Base-by-base conservation (phyloP, 2,329 filamentous ascomycete genomes). In the Helicocarpus griseus region DNA sequence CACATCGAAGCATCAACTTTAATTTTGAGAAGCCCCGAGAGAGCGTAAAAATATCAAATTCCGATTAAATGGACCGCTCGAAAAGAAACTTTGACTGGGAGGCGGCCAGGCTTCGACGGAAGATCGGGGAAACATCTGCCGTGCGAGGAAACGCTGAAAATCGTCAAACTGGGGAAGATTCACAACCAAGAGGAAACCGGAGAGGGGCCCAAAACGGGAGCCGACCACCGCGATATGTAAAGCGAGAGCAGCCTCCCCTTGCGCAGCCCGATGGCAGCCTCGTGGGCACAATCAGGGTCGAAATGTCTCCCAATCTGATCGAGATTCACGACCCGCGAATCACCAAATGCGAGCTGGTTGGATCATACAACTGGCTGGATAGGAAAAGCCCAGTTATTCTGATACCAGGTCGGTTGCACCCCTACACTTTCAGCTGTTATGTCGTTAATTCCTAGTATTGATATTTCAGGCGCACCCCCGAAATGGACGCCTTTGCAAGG, bases 311-410 rank as follows among this genome's bases (percentile, higher is more conserved):
- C 36, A 26, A 35, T n/a, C n/a, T n/a, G n/a, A 43, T 6, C 26
- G 14, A 19, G 14, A 13, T 11, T 36, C 4, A 22, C 44, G 19
- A 22, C 53, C 58, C 61, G 0, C 57, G 53, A 5, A 77, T 77
- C 51, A 62, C 57, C 6, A 57, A 72, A 46, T 66, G 65, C 54
- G 52, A 70, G 38, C 72, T 73, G 58, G 57, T 78, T 28, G 69
- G 73, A 19, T 79, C 77, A 0, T 80, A 77, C 65, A 80, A 74
- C 56, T 80, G 76, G 77, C 33, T 76, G 4, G 64, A 66, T 26
- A 53, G 41, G 9, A 57, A 60, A 31, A 26, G 45, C 2, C 66
- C 69, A 5, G 69, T 64, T 0, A 74, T 79, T 11, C 51, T 75
- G 3, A 61, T 74, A 29, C 75, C 75, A 57, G 74, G 74, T 74